Percentiles rank a stretch among this genome's conserved stretches.
phyloP scores from a whole-genome alignment of 331 rosid genomes.

The Malus hybrid region DNA sequence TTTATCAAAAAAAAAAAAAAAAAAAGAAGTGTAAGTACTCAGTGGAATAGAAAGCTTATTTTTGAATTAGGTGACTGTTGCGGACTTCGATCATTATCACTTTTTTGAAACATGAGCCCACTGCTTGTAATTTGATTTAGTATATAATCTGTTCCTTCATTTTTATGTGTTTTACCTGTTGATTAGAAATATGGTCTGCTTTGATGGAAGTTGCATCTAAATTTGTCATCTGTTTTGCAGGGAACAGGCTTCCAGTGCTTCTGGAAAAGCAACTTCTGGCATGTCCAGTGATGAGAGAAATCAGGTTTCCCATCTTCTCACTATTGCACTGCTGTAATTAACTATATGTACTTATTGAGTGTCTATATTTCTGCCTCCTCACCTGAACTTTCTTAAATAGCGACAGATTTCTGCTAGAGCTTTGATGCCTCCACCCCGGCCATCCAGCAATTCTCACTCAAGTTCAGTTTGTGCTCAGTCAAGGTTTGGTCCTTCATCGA shows the following conservation, averaged over 20 bases:
- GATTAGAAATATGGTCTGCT: not conserved
- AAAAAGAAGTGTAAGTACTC: not conserved
- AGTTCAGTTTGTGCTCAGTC: conserved; percentile 28
- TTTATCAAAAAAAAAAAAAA: too few species aligned
- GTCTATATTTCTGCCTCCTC: conserved; percentile 2
- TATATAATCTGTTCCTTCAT: not conserved
- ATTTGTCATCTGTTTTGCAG: conserved; percentile 34
- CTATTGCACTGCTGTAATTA: not conserved
- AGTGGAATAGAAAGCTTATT: not conserved
- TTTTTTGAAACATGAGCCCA: not conserved
- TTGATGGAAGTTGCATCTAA: not conserved
- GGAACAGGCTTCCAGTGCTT: conserved; percentile 97
- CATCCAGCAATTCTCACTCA: conserved; percentile 43
- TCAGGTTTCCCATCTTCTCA: conserved; percentile 48
- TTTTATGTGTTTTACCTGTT: not conserved
- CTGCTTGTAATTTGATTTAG: not conserved
- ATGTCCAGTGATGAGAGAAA: conserved; percentile 98
- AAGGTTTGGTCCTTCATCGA: conserved; percentile 69
- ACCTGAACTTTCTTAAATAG: conserved; percentile 34
- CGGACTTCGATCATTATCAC: not conserved
- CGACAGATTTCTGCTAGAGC: conserved; percentile 91
- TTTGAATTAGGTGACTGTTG: not conserved
- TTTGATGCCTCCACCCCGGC: conserved; percentile 96
- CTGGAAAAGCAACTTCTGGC: conserved; percentile 96
- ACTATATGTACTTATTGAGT: not conserved